Conservation (phyloP, 768 basidiomycete species). For the Pilatotrama ljubarskyi region DNA sequence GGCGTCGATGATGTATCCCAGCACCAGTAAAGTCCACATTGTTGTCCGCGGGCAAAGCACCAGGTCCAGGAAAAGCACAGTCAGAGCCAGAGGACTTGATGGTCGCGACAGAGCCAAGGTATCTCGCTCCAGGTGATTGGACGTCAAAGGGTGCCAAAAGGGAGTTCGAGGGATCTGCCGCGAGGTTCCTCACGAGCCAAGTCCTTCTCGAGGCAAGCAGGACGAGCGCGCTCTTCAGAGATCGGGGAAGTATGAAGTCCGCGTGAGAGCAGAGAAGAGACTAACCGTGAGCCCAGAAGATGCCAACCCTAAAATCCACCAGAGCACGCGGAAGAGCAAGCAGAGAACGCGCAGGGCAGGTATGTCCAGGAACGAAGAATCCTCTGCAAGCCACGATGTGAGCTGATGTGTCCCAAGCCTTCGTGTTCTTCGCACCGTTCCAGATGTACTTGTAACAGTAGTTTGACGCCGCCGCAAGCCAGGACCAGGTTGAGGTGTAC, state of each 20-base stretch:
- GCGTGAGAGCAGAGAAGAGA: neutral
- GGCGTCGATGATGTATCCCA: neutral
- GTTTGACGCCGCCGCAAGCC: slow-evolving; percentile 14
- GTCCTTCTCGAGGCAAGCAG: slow-evolving; percentile 35
- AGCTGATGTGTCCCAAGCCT: neutral
- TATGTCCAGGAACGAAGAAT: slow-evolving; percentile 32
- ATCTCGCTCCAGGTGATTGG: slow-evolving; percentile 1
- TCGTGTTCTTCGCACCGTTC: slow-evolving; percentile 18
- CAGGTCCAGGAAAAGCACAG: neutral
- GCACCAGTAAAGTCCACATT: neutral
- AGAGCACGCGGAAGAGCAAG: slow-evolving; percentile 18
- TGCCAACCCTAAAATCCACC: slow-evolving; percentile 29
- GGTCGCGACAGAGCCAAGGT: neutral
- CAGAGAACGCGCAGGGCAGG: slow-evolving; percentile 32
- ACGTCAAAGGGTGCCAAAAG: neutral
- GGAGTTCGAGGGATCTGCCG: neutral
- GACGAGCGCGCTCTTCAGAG: slow-evolving; percentile 37
- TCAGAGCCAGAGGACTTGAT: neutral
- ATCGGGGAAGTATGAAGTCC: slow-evolving; percentile 17
- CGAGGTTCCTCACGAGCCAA: slow-evolving; percentile 11
- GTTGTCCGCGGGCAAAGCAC: neutral
- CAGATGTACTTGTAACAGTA: slow-evolving; percentile 20
- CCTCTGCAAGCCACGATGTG: slow-evolving; percentile 25
- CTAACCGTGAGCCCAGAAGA: slow-evolving; percentile 46
- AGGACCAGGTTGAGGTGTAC: neutral